These are phyloP conservation scores for Secale cereale DNA, from an alignment of 176 grass and related monocot genomes.

Conservation along the genomic window DNA sequence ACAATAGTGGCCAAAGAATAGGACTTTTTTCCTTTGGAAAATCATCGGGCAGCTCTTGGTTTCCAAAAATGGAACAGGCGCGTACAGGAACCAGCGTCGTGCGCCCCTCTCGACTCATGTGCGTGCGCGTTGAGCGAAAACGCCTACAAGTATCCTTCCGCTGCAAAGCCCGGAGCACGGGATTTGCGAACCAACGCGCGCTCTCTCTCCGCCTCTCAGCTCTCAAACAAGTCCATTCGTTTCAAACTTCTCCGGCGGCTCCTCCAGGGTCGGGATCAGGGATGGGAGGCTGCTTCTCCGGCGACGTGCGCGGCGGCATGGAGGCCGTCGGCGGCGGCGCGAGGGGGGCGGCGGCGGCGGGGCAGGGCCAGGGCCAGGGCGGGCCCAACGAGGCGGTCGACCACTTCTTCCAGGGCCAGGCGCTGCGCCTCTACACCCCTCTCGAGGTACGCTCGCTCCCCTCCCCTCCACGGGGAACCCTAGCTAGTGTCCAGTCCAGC, in stretches of 20 bases:
- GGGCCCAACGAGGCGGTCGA: conserved; percentile 65
- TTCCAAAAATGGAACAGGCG: neutral
- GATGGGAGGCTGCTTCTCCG: conserved; percentile 84
- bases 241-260: neutral
- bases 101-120: no score
- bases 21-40: neutral
- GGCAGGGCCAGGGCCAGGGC: neutral
- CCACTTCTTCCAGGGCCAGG: conserved; percentile 59
- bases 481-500: neutral
- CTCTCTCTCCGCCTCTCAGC: no score
- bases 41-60: neutral
- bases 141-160: no score
- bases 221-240: no score
- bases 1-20: neutral
- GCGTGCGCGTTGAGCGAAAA: no score
- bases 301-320: conserved; percentile 71
- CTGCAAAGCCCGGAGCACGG: no score
- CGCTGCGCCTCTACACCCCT: conserved; percentile 67
- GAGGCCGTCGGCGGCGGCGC: conserved; percentile 53
- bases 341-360: neutral
- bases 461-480: neutral
- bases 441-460: conserved; percentile 56
- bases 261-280: neutral
- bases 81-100: no score
- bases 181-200: no score